These are phyloP conservation scores for Paramecium pentaurelia DNA, from an alignment of 73 alveolate genomes.

Conservation along the genomic window DNA sequence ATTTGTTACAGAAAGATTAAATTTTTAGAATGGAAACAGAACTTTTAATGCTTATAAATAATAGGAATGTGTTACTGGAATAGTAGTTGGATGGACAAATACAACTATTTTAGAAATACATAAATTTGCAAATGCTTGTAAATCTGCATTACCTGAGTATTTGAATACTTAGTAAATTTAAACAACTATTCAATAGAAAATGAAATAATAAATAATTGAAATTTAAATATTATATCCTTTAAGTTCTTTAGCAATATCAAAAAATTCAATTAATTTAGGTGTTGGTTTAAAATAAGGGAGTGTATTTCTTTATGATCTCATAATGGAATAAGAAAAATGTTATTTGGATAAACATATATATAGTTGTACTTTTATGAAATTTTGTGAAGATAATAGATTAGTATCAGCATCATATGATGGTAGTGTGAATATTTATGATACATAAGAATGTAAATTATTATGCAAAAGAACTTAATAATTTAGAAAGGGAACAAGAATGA, in stretches of 20 bases:
- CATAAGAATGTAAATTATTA: slow-evolving; percentile 33
- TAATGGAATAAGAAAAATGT: not conserved
- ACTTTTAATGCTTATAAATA: not conserved
- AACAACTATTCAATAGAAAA: not conserved
- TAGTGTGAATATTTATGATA: slow-evolving; percentile 36
- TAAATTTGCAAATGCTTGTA: not conserved
- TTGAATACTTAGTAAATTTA: not conserved
- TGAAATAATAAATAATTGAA: not conserved
- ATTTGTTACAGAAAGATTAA: not conserved
- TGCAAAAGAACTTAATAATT: slow-evolving; percentile 43
- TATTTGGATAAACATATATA: not conserved
- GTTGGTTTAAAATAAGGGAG: slow-evolving; percentile 43
- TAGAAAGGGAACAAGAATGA: slow-evolving; percentile 31
- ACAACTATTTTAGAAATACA: slow-evolving; percentile 36
- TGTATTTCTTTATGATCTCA: not conserved
- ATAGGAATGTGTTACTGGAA: slow-evolving; percentile 20
- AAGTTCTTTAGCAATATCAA: not conserved
- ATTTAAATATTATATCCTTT: not conserved
- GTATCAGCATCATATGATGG: slow-evolving; percentile 59
- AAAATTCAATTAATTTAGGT: not conserved
- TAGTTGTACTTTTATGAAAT: not conserved
- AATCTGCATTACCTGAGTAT: not conserved
- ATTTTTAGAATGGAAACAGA: not conserved
- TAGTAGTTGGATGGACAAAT: slow-evolving; percentile 46
- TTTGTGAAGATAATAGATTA: slow-evolving; percentile 50